A percentile compares a stretch with the other conserved stretches of the same genome.
Conservation (phyloP, 305 asterid genomes). For the Fraxinus floribunda region DNA sequence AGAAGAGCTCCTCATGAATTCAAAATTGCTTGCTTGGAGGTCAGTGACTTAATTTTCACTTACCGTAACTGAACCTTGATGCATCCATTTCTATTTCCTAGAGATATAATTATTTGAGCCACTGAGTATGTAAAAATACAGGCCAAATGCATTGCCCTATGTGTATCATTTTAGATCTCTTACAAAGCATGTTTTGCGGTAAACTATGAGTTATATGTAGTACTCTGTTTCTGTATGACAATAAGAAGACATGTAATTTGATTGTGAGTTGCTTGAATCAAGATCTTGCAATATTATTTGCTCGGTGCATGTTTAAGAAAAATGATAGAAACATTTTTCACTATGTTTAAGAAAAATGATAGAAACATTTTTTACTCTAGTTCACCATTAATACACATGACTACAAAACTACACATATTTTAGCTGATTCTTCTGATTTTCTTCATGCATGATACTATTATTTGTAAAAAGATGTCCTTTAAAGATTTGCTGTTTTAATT, state of each 20-base stretch:
- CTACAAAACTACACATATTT: neutral
- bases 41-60: conserved; percentile 31
- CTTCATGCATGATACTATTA: neutral
- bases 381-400: neutral
- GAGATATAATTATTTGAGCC: neutral
- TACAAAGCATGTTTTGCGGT: neutral
- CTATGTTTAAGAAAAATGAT: no score
- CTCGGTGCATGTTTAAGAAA: no score
- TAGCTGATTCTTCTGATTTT: neutral
- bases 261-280: no score
- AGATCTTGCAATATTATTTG: no score
- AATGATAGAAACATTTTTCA: no score
- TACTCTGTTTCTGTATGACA: no score
- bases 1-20: conserved; percentile 98
- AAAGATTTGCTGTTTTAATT: neutral
- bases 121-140: neutral
- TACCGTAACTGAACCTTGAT: neutral
- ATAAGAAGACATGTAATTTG: no score
- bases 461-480: neutral
- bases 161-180: neutral
- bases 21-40: conserved; percentile 94
- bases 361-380: no score
- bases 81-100: neutral
- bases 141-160: no score
- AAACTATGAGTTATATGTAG: neutral